Conservation (phyloP, 306 rosid species). For the Malus fusca region DNA sequence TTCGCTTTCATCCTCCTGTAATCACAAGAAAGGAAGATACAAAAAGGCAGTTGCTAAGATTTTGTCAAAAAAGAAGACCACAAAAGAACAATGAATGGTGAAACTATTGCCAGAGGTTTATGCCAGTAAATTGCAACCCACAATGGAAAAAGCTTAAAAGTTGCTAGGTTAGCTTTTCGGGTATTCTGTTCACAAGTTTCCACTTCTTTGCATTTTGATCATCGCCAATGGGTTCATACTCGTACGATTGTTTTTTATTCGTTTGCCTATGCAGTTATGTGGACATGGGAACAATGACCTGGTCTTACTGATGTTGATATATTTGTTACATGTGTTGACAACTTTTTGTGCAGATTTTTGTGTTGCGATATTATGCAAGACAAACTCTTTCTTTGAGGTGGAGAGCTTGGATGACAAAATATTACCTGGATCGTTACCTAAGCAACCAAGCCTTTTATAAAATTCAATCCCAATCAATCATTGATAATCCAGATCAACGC, state of each 20-base stretch:
- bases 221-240: background rate
- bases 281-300: background rate
- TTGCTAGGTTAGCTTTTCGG: background rate
- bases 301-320: constrained; percentile 5
- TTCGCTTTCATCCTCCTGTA: constrained; percentile 22
- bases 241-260: background rate
- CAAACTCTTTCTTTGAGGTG: constrained; percentile 88
- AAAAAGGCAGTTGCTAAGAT: too few species aligned
- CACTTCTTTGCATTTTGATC: background rate
- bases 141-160: background rate
- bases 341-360: constrained; percentile 60
- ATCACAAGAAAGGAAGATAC: background rate
- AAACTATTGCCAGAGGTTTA: background rate
- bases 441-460: constrained; percentile 76
- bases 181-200: background rate
- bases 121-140: background rate
- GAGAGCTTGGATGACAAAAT: constrained; percentile 99
- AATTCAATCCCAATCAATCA: constrained; percentile 89
- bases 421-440: constrained; percentile 84
- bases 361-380: constrained; percentile 81
- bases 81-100: background rate
- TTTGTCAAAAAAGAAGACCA: too few species aligned
- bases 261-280: background rate
- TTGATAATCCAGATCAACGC: constrained; percentile 94
- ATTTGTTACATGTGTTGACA: constrained; percentile 16